Evolutionary conservation across 768 basidiomycete genomes (phyloP), one percentile per base, ranked within the genome.

Genomic region (Leccinum olivaceopallidum): DNA sequence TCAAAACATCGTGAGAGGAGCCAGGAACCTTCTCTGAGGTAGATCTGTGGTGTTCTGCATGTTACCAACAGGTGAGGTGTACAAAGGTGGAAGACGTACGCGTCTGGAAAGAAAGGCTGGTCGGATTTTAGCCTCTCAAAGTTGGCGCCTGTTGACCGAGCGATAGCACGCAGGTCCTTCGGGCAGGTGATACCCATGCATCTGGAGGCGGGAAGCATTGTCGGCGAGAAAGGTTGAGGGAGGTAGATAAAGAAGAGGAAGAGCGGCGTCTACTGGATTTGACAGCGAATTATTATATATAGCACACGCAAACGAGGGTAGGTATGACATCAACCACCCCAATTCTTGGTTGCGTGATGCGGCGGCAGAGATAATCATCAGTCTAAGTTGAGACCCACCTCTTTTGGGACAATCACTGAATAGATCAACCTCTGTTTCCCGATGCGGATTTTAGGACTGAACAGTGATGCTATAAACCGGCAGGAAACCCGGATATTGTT

Each of bases 141-240:
- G 5, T 64, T 56, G 8, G 76, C 75, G 20, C 77, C 77, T 10
- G 69, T 67, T 48, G 74, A 77, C 74, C 75, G 78, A 58, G 77
- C 69, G 16, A 76, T 56, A n/a, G 63, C 57, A 7, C 75, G 75
- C 20, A 82, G 53, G 48, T 76, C 74, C 9, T 58, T 64, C 0
- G 80, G 78, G 36, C 76, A 73, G 5, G 80, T 71, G 65, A 78
- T 73, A 49, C 80, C 70, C 67, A 75, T 70, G 56, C 70, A 76
- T 16, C 81, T 82, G 55, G 62, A 63, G 42, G 60, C 53, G 48
- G 60, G 47, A 0, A 52, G 12, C 71, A 71, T 74, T 3, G 57
- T 58, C 0, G 20, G 56, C 24, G 39, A 54, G 12, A n/a, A 53
- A 49, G 51, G 22, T 49, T 16, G 12, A 34, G 6, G 6, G 5